Conservation (phyloP, 2,329 filamentous ascomycete genomes). For the Leptoxyphium fumago region DNA sequence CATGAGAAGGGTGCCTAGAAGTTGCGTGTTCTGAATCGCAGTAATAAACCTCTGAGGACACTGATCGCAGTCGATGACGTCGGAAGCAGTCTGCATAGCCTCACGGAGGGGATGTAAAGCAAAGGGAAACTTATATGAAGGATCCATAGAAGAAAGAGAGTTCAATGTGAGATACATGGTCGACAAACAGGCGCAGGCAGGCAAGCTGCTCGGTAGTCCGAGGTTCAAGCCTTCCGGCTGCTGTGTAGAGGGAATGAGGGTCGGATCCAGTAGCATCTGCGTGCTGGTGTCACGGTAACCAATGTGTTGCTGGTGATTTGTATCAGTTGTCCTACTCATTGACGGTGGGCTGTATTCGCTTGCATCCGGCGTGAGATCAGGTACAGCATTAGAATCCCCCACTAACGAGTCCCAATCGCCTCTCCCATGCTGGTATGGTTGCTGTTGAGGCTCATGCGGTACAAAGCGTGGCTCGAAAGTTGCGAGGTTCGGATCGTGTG, state of each 20-base stretch:
- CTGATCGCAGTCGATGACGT: slow-evolving; percentile 25
- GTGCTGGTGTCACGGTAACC: slow-evolving; percentile 2
- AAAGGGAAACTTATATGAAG: slow-evolving; percentile 26
- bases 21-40: slow-evolving; percentile 31
- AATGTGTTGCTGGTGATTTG: neutral
- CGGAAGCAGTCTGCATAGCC: slow-evolving; percentile 26
- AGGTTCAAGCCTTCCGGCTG: slow-evolving; percentile 1
- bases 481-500: neutral
- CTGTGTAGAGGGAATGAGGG: slow-evolving; percentile 1
- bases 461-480: slow-evolving; percentile 8
- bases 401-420: neutral
- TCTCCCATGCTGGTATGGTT: slow-evolving; percentile 7
- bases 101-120: slow-evolving; percentile 26
- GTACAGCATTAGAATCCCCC: neutral
- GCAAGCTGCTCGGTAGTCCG: slow-evolving; percentile 6
- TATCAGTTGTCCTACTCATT: neutral
- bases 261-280: slow-evolving; percentile 7
- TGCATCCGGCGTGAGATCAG: neutral
- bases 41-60: slow-evolving; percentile 29
- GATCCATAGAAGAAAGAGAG: slow-evolving; percentile 24
- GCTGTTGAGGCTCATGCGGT: slow-evolving; percentile 9
- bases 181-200: slow-evolving; percentile 29
- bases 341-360: neutral
- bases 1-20: slow-evolving; percentile 27
- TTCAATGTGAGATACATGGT: slow-evolving; percentile 31